Conservation (phyloP, 768 basidiomycete species). For the Rhizopogon vinicolor region DNA sequence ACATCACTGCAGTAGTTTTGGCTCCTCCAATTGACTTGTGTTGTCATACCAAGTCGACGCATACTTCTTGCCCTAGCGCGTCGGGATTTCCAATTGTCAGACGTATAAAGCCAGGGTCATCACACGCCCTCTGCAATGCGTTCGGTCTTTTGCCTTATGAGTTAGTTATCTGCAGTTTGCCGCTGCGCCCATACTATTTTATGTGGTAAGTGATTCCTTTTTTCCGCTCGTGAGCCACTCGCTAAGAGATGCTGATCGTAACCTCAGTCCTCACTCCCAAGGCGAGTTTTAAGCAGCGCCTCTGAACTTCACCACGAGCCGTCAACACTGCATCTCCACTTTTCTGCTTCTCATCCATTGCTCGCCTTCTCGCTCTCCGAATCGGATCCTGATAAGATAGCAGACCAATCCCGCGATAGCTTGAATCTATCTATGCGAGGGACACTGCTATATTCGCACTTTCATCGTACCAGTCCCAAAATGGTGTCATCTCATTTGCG, state of each 20-base stretch:
- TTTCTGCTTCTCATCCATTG: neutral
- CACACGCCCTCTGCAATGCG: slow-evolving; percentile 2
- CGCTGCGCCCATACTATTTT: neutral
- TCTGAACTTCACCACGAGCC: neutral
- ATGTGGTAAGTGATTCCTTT: slow-evolving; percentile 1
- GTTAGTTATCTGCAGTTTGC: neutral
- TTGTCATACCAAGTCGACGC: neutral
- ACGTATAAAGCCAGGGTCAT: neutral
- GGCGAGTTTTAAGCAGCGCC: neutral
- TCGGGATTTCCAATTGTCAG: neutral
- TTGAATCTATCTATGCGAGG: neutral
- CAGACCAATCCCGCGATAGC: neutral
- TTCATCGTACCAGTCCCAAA: neutral
- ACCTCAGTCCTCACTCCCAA: neutral
- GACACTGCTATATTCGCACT: neutral
- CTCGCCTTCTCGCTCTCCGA: neutral
- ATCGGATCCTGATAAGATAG: neutral
- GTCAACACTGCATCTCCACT: neutral
- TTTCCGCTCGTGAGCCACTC: neutral
- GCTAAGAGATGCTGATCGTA: neutral
- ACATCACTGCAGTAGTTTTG: neutral
- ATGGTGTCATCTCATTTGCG: neutral
- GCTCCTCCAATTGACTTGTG: neutral
- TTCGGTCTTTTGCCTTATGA: neutral
- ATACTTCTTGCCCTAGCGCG: neutral